These are phyloP conservation scores for Fusarium sp. DNA, from an alignment of 2,329 filamentous ascomycete species.

Conservation along the genomic window DNA sequence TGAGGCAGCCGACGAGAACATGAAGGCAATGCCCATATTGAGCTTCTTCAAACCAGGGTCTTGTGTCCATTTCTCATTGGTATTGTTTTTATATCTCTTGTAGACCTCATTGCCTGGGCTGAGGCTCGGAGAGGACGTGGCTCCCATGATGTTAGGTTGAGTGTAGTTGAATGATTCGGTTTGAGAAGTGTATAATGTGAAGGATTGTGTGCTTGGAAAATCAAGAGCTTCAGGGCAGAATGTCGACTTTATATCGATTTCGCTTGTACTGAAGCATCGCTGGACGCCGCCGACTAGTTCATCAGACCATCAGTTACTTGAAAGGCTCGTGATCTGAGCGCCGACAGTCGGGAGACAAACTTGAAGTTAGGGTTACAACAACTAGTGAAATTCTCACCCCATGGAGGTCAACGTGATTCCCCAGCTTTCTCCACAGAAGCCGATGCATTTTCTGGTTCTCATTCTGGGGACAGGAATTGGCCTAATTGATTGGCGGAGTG, in stretches of 20 bases:
- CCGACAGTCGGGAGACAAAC: conserved; percentile 1
- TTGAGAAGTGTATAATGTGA: not conserved
- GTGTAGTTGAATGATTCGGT: not conserved
- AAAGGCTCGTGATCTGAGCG: not conserved
- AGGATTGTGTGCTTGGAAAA: not conserved
- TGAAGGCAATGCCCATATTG: conserved; percentile 29
- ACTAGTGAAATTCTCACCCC: conserved; percentile 12
- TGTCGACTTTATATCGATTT: conserved; percentile 16
- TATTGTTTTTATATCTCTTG: conserved; percentile 26
- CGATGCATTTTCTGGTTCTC: conserved; percentile 10
- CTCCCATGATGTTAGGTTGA: conserved; percentile 12
- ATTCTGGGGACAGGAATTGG: not conserved
- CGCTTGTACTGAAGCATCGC: conserved; percentile 4
- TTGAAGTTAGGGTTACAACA: not conserved
- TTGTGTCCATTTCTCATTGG: conserved; percentile 27
- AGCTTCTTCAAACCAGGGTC: conserved; percentile 28
- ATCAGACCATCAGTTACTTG: conserved; percentile 8
- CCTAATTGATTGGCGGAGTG: not conserved
- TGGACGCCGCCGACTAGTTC: not conserved
- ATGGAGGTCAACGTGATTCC: conserved; percentile 31
- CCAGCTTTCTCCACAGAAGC: conserved; percentile 26
- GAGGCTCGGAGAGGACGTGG: not conserved
- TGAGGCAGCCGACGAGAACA: conserved; percentile 31
- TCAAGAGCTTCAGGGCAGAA: not conserved
- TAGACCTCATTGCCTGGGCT: conserved; percentile 25